phyloP scores from a whole-genome alignment of 352 stramenopile genomes.

The Phytophthora ramorum region DNA sequence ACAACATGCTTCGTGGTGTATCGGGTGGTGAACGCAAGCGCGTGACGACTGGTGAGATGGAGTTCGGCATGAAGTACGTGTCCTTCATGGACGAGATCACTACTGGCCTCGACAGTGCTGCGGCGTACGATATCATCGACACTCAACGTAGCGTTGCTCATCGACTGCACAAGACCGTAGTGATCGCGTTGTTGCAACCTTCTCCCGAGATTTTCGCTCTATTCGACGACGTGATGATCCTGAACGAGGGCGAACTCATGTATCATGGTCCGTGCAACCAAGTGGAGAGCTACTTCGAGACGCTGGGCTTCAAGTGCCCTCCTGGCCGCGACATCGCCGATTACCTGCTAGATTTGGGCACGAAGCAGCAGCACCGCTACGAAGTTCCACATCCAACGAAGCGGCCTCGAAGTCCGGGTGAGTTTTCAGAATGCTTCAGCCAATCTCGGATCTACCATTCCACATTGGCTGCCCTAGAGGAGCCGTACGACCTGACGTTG shows the following conservation, averaged over 20 bases:
- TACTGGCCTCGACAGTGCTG: slow-evolving; percentile 82
- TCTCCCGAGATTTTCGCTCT: slow-evolving; percentile 89
- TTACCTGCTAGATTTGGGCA: slow-evolving; percentile 37
- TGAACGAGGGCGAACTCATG: too few species aligned
- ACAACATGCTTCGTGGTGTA: too few species aligned
- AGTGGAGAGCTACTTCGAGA: slow-evolving; percentile 45
- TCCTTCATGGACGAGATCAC: slow-evolving; percentile 89
- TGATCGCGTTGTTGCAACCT: slow-evolving; percentile 83
- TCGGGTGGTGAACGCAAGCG: slow-evolving; percentile 63
- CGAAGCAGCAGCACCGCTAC: slow-evolving; percentile 37
- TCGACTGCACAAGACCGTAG: slow-evolving; percentile 34
- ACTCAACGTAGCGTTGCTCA: slow-evolving; percentile 30
- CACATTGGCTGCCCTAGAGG: slow-evolving; percentile 36
- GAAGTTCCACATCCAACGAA: slow-evolving; percentile 15
- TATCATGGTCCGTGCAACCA: slow-evolving; percentile 50
- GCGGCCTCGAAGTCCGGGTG: slow-evolving; percentile 15
- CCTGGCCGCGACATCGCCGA: slow-evolving; percentile 38
- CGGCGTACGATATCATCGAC: slow-evolving; percentile 46
- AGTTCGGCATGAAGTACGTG: slow-evolving; percentile 58
- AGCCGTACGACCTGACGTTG: slow-evolving; percentile 14
- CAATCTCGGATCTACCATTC: slow-evolving; percentile 41
- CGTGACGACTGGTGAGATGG: slow-evolving; percentile 39
- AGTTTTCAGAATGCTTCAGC: slow-evolving; percentile 36
- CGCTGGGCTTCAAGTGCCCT: slow-evolving; percentile 43
- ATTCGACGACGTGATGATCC: slow-evolving; percentile 64